Evolutionary conservation across 352 stramenopile species (phyloP), one percentile per base, ranked within the genome.

Genomic region (Globisporangium canariense): DNA sequence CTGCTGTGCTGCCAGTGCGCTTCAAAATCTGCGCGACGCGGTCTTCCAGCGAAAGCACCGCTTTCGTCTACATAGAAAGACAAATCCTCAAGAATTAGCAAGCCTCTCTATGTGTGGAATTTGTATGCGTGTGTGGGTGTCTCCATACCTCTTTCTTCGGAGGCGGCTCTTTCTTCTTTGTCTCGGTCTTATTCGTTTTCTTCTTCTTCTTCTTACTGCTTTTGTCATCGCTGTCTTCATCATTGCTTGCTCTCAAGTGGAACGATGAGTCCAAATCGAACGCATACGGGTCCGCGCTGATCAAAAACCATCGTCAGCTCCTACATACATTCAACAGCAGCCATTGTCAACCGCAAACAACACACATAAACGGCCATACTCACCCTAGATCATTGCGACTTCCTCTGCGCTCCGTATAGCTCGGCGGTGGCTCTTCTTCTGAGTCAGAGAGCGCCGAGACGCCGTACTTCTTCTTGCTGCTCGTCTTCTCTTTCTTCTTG

Each of bases 11-110:
- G 0, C 86, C 86, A 11, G 84, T 91, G 8, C 86, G 81, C 59
- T 91, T 85, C 22, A 95, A 66, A 50, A 95, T 93, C 51, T 90
- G 68, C 0, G 83, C 79, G 11, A 93, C 74, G 8, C 86, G 82
- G 54, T 93, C 84, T 73, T 95, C 78, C 50, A 95, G 69, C 0
- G 78, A 86, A 1, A 84, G 59, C 18, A 62, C 38, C 1, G 64
- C 30, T 28, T 79, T 79, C 9, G 65, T 20, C 70, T 83, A 28
- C 25, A 9, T 1, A 1, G 5, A n/a, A 4, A 56, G 2, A 18
- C 4, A 22, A 2, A 38, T 1, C 18, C 1, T 14, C 5, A 28
- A 18, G 13, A 22, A 14, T 45, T 14, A 56, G 43, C 18, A 36
- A 36, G 7, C 4, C 32, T 41, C 20, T 4, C 34, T 28, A 32